phyloP scores from a whole-genome alignment of 495 filamentous ascomycete genomes.

The Mytilinidion resinicola region DNA sequence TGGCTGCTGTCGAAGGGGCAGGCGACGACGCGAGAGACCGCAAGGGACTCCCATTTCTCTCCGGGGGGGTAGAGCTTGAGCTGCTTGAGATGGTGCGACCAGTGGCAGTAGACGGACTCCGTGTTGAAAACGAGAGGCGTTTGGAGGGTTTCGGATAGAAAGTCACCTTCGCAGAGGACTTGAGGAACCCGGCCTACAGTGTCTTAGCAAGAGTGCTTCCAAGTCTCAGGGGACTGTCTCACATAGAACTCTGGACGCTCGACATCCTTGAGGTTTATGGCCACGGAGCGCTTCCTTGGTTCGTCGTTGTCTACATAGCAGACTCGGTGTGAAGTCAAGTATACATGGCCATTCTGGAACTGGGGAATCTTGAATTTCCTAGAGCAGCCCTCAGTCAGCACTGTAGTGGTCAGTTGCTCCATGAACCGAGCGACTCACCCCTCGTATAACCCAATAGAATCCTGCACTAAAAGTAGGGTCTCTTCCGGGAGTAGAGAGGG shows the following conservation, averaged over 20 bases:
- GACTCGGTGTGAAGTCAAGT: slow-evolving; percentile 87
- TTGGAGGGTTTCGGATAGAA: slow-evolving; percentile 70
- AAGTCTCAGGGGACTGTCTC: slow-evolving; percentile 10
- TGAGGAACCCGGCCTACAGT: slow-evolving; percentile 78
- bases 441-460: slow-evolving; percentile 95
- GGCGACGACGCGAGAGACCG: slow-evolving; percentile 42
- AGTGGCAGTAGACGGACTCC: slow-evolving; percentile 35
- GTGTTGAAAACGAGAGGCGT: slow-evolving; percentile 42
- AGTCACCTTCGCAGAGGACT: slow-evolving; percentile 90
- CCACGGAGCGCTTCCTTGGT: slow-evolving; percentile 76
- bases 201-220: too few species aligned
- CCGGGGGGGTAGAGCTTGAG: slow-evolving; percentile 42
- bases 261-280: slow-evolving; percentile 82
- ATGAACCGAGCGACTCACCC: slow-evolving; percentile 53
- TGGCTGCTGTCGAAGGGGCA: slow-evolving; percentile 46
- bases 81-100: neutral
- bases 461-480: slow-evolving; percentile 85
- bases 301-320: slow-evolving; percentile 92
- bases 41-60: slow-evolving; percentile 43
- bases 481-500: slow-evolving; percentile 88
- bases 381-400: neutral
- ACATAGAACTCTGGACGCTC: slow-evolving; percentile 90
- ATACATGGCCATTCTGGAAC: slow-evolving; percentile 91
- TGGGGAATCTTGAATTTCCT: slow-evolving; percentile 95
- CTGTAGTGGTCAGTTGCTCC: neutral